Conservation (phyloP, 176 grass and related monocot species). For the Oryza meridionalis region DNA sequence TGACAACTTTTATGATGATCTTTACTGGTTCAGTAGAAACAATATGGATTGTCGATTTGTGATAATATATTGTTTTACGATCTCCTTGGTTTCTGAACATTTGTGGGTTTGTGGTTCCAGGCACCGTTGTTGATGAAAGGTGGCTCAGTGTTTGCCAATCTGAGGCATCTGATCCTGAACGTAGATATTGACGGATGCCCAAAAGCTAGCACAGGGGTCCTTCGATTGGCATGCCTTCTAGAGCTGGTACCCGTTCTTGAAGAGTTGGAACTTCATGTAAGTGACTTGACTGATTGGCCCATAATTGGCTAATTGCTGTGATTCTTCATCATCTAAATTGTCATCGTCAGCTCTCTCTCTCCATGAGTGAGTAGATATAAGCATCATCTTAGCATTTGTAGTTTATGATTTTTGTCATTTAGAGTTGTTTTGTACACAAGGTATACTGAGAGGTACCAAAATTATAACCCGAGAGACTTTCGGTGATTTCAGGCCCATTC, state of each 20-base stretch:
- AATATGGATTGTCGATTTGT: too few species aligned
- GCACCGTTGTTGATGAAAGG: background rate
- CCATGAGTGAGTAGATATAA: background rate
- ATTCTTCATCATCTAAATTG: background rate
- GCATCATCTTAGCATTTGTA: too few species aligned
- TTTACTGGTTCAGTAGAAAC: too few species aligned
- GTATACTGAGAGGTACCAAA: too few species aligned
- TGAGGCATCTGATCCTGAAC: constrained; percentile 6
- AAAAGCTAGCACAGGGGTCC: background rate
- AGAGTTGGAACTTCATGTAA: constrained; percentile 26
- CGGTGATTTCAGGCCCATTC: too few species aligned
- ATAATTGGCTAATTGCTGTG: background rate
- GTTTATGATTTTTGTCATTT: too few species aligned
- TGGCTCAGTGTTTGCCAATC: background rate
- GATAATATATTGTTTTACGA: background rate
- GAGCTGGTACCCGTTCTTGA: constrained; percentile 21
- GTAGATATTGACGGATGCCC: constrained; percentile 1
- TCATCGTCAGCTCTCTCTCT: background rate
- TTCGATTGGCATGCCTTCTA: constrained; percentile 24
- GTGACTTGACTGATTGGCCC: background rate
- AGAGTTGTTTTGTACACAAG: too few species aligned
- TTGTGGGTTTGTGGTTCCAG: constrained; percentile 3
- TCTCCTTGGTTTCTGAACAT: background rate
- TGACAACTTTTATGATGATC: background rate
- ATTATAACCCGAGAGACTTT: too few species aligned